These are phyloP conservation scores for Emericellopsis terricola DNA, from an alignment of 495 filamentous ascomycete genomes.

Conservation along the genomic window DNA sequence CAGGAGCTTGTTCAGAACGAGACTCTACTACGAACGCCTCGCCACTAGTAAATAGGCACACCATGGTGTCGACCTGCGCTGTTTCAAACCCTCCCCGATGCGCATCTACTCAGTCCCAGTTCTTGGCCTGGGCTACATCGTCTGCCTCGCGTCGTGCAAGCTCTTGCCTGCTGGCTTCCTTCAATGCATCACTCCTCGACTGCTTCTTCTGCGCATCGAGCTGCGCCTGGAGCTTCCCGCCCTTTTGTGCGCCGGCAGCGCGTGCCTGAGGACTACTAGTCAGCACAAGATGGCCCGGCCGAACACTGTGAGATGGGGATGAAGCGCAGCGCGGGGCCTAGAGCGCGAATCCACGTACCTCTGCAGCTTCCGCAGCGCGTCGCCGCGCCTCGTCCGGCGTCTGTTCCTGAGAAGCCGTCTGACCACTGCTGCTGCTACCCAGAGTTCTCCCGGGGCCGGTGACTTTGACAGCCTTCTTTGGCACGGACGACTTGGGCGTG, in stretches of 20 bases:
- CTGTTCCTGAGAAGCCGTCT: not conserved
- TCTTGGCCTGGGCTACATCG: conserved; percentile 25
- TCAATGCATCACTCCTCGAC: conserved; percentile 39
- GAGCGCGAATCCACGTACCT: too few species aligned
- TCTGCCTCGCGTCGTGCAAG: conserved; percentile 39
- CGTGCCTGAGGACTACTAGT: conserved; percentile 18
- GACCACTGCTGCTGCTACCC: conserved; percentile 15
- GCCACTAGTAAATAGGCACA: too few species aligned
- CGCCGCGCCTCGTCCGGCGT: conserved; percentile 28
- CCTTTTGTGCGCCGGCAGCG: conserved; percentile 16
- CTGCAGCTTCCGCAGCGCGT: conserved; percentile 49
- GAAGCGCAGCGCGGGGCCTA: too few species aligned
- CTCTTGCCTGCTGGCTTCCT: conserved; percentile 36
- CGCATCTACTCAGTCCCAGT: conserved; percentile 23
- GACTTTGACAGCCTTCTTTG: conserved; percentile 15
- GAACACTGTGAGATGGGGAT: too few species aligned
- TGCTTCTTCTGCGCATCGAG: conserved; percentile 48
- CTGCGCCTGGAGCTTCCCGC: conserved; percentile 41
- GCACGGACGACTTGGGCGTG: conserved; percentile 8
- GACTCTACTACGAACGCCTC: too few species aligned
- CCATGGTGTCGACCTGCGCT: too few species aligned
- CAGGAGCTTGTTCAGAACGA: too few species aligned
- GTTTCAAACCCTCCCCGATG: not conserved
- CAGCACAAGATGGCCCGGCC: too few species aligned
- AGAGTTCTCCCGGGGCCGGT: conserved; percentile 37